Percentiles rank a stretch among this genome's conserved stretches.
Conservation (phyloP, 768 basidiomycete genomes). For the Cyathus striatus region DNA sequence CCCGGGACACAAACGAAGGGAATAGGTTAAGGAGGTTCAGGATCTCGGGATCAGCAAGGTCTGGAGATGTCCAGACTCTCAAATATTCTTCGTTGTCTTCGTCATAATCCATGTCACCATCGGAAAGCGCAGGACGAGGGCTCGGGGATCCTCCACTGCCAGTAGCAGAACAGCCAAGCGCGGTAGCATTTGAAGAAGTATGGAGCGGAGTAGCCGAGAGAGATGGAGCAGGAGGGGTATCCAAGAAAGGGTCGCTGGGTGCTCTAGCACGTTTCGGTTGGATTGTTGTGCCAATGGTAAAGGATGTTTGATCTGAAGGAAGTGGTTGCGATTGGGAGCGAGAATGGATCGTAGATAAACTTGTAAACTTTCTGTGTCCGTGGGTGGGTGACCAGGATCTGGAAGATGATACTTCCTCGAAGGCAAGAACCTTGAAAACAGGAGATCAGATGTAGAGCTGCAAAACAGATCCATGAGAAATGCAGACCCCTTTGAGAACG, state of each 20-base stretch:
- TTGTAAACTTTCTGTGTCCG: slow-evolving; percentile 27
- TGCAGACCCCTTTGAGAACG: slow-evolving; percentile 83
- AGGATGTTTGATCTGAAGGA: slow-evolving; percentile 34
- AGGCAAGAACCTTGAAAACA: slow-evolving; percentile 44
- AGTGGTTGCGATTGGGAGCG: slow-evolving; percentile 55
- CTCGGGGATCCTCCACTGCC: slow-evolving; percentile 35
- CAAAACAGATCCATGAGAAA: slow-evolving; percentile 12
- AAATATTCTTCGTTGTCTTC: slow-evolving; percentile 40
- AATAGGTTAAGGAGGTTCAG: slow-evolving; percentile 65
- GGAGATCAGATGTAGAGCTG: slow-evolving; percentile 6
- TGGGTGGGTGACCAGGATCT: slow-evolving; percentile 26
- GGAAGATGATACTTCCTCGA: slow-evolving; percentile 59
- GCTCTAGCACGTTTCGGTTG: slow-evolving; percentile 64
- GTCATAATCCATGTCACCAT: slow-evolving; percentile 21
- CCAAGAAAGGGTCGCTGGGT: slow-evolving; percentile 76
- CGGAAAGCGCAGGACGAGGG: slow-evolving; percentile 29
- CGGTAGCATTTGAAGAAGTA: slow-evolving; percentile 28
- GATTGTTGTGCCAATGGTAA: slow-evolving; percentile 36
- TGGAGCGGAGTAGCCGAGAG: slow-evolving; percentile 49
- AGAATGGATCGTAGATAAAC: slow-evolving; percentile 38
- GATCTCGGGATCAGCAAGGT: slow-evolving; percentile 73
- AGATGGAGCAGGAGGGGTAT: slow-evolving; percentile 53
- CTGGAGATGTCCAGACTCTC: slow-evolving; percentile 79
- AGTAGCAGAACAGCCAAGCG: slow-evolving; percentile 21
- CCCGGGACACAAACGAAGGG: slow-evolving; percentile 69